Evolutionary conservation across 495 filamentous ascomycete genomes (phyloP).

Genomic region (Penicillium taxi): DNA sequence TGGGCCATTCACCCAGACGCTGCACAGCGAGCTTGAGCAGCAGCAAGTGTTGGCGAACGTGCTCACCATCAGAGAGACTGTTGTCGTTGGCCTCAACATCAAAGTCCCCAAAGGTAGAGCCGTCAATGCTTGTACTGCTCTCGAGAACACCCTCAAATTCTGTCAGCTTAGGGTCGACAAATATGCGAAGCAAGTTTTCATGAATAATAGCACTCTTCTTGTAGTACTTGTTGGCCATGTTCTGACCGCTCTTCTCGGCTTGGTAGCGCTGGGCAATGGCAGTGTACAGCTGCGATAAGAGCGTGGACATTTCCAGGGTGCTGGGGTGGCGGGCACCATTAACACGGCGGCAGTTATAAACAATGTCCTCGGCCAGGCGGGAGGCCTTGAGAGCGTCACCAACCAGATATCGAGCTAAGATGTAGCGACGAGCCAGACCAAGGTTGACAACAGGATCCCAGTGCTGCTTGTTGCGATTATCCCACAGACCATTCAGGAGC

Average conservation of each 20-base stretch:
- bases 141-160: conserved; percentile 23
- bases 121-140: conserved; percentile 15
- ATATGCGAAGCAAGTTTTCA: conserved; percentile 30
- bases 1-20: conserved; percentile 34
- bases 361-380: conserved; percentile 35
- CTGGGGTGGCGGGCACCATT: conserved; percentile 27
- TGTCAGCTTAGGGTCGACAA: conserved; percentile 26
- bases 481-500: conserved; percentile 28
- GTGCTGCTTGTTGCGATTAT: conserved; percentile 23
- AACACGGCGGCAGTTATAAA: conserved; percentile 37
- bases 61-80: conserved; percentile 20
- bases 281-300: conserved; percentile 34
- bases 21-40: conserved; percentile 34
- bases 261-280: conserved; percentile 30
- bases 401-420: conserved; percentile 30
- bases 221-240: conserved; percentile 33
- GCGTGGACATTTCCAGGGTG: conserved; percentile 31
- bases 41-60: conserved; percentile 29
- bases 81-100: conserved; percentile 15
- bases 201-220: conserved; percentile 32
- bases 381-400: conserved; percentile 24
- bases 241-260: conserved; percentile 22
- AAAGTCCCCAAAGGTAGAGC: conserved; percentile 17
- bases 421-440: conserved; percentile 30
- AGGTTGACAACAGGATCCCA: conserved; percentile 22